A percentile compares a stretch with the other conserved stretches of the same genome.
Evolutionary conservation across 306 rosid species (phyloP).

Genomic region (Acacia crassicarpa): DNA sequence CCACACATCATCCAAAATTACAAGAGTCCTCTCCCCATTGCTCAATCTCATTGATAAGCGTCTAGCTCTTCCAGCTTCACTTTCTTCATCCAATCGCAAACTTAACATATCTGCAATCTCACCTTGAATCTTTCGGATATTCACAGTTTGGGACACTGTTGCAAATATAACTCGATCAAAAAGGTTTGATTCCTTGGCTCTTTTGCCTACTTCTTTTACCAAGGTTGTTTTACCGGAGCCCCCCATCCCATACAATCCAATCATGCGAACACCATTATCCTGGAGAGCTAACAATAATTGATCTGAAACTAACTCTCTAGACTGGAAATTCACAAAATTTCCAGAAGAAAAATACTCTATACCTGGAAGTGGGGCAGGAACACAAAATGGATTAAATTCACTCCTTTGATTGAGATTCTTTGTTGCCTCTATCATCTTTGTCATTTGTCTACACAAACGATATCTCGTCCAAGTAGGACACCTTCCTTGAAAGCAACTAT

Average conservation of each 20-base stretch:
- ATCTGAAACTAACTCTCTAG: not conserved
- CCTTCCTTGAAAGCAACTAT: not conserved
- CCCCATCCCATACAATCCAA: conserved; percentile 5
- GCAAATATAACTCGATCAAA: not conserved
- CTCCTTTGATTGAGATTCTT: not conserved
- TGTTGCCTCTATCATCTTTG: not conserved
- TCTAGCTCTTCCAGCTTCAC: not conserved
- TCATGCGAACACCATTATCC: not conserved
- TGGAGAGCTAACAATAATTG: not conserved
- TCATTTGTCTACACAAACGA: not conserved
- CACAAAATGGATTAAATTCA: not conserved
- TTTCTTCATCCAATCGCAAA: not conserved
- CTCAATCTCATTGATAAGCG: not conserved
- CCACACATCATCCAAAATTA: not conserved
- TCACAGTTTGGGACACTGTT: not conserved
- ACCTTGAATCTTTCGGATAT: not conserved
- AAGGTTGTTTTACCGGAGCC: conserved; percentile 3
- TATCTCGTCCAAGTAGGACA: not conserved
- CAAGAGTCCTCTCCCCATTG: not conserved
- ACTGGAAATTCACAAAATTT: not conserved
- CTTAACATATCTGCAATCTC: not conserved
- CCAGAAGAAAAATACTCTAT: not conserved
- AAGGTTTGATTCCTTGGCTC: not conserved
- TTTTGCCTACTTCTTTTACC: not conserved
- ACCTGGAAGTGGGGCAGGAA: not conserved